These are phyloP conservation scores for Pezicula carpinea DNA, from an alignment of 2,329 filamentous ascomycete genomes.

Conservation along the genomic window DNA sequence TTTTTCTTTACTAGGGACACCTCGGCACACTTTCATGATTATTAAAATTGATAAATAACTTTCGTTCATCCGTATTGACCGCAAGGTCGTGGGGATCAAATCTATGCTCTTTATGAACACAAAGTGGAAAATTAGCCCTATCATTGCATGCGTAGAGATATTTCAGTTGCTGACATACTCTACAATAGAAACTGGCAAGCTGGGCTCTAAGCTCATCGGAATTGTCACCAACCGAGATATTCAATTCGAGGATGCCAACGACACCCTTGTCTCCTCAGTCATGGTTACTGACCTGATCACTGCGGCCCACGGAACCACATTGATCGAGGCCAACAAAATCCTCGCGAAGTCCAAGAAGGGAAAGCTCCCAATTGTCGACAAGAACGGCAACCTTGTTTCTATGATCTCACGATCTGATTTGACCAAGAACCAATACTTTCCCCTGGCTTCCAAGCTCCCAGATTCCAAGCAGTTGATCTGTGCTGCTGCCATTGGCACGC, in stretches of 20 bases:
- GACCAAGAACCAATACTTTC: conserved; percentile 98
- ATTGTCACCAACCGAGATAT: conserved; percentile 98
- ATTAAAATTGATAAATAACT: conserved; percentile 84
- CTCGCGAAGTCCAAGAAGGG: conserved; percentile 96
- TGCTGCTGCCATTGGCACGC: conserved; percentile 91
- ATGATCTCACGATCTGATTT: conserved; percentile 92
- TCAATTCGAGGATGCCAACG: conserved; percentile 80
- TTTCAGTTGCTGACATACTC: conserved; percentile 33
- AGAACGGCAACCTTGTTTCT: conserved; percentile 78
- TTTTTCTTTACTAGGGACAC: conserved; percentile 15
- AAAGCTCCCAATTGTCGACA: conserved; percentile 90
- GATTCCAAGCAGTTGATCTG: conserved; percentile 97
- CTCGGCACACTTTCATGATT: conserved; percentile 62
- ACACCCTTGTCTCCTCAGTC: conserved; percentile 74
- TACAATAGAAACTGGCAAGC: conserved; percentile 74
- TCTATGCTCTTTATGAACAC: conserved; percentile 43
- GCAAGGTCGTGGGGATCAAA: conserved; percentile 79
- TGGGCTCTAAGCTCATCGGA: conserved; percentile 92
- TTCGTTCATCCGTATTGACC: conserved; percentile 99
- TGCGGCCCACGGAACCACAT: conserved; percentile 74
- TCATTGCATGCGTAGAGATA: background rate
- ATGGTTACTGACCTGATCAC: conserved; percentile 97
- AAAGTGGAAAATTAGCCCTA: conserved; percentile 11
- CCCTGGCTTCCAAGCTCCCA: conserved; percentile 90
- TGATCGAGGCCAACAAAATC: conserved; percentile 87